Conservation (phyloP, 2,329 filamentous ascomycete genomes). For the Trichocomaceae sp. region DNA sequence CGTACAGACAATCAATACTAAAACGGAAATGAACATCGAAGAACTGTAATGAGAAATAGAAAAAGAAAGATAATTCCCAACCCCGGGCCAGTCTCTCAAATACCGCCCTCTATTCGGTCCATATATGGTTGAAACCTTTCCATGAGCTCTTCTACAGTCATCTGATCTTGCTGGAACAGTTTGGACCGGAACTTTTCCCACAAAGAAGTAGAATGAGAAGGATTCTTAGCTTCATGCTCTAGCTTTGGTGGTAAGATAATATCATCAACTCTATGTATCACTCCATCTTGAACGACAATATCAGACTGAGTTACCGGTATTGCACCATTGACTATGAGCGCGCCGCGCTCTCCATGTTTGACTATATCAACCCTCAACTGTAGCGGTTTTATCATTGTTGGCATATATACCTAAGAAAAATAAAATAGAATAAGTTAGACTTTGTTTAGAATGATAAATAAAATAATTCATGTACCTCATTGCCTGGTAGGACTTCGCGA, state of each 20-base stretch:
- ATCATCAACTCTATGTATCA: slow-evolving; percentile 2
- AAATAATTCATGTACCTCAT: neutral
- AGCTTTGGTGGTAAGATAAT: neutral
- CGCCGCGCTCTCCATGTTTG: neutral
- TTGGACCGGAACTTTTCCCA: neutral
- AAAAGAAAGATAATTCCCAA: neutral
- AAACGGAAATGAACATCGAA: too few species aligned
- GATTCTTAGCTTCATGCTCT: neutral
- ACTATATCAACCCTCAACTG: neutral
- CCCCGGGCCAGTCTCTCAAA: too few species aligned
- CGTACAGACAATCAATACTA: too few species aligned
- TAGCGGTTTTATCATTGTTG: neutral
- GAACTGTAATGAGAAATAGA: neutral
- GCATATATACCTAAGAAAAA: neutral
- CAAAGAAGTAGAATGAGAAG: neutral
- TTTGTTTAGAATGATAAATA: neutral
- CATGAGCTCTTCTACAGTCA: neutral
- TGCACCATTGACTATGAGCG: neutral
- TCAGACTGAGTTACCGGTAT: neutral
- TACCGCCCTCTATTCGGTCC: neutral
- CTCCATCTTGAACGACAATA: slow-evolving; percentile 3
- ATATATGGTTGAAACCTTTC: slow-evolving; percentile 2
- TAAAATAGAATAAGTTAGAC: neutral
- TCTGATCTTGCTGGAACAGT: neutral
- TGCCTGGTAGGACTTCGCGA: neutral